Base-by-base conservation (phyloP, 1,139 yeast genomes). In the Wickerhamomyces sp. region DNA sequence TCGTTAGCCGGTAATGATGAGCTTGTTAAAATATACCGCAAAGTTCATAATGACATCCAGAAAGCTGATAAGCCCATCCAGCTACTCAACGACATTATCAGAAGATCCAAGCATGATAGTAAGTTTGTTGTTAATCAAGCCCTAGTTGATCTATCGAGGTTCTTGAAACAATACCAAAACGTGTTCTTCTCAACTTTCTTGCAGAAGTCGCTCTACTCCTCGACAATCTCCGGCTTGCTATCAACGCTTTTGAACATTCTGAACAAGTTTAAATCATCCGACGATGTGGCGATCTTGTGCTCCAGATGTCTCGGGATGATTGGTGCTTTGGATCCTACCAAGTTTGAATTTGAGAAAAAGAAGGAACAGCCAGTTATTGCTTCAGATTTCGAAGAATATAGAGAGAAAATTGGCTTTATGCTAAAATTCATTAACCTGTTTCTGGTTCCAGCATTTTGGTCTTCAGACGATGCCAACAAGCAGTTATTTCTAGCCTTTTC, bases 401-500 rank as follows among this genome's bases (percentile, higher is more conserved):
- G 56, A 4, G 96, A 88, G 47, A 75, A 77, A 24, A 65, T 77
- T 5, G 68, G 66, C 5, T 87, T 91, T 51, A 67, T 88, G 14
- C 64, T 76, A 6, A 70, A 72, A 46, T 76, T 89, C 38, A 64
- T 89, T 31, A 83, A 85, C 44, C 72, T 72, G 34, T 70, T 77
- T 43, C 66, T 93, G 14, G 81, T 89, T 9, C 85, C 84, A 28
- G 75, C 87, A 2, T 89, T 88, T 55, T 81, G 94, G 76, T 88
- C 96, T 1, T 82, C 96, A 1, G 84, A 82, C 31, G 88, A 88
- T 52, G 96, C 98, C 0, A 75, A 77, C 18, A 77, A 79, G 34
- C 98, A 93, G 55, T 68, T 85, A 42, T 85, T 82, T 52, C 70
- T 89, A 23, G 96, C 96, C 0, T 84, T 75, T 58, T 86, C 93